These are phyloP conservation scores for Fusarium sp. DNA, from an alignment of 2,329 filamentous ascomycete species.

Conservation along the genomic window DNA sequence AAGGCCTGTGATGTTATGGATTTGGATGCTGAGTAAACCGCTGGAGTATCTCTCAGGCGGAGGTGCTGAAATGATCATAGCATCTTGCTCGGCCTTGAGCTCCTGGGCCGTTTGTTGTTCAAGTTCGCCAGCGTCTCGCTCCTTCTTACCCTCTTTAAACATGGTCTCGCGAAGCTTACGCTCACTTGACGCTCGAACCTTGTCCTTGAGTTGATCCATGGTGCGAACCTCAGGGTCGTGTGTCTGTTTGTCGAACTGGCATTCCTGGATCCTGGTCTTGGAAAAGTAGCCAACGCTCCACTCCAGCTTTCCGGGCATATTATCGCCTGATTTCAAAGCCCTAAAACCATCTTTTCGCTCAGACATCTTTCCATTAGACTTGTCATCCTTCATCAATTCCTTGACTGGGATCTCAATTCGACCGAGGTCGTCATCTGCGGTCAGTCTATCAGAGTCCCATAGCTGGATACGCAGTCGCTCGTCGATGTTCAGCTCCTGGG, in stretches of 20 bases:
- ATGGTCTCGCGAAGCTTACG: constrained; percentile 73
- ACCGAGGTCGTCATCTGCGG: constrained; percentile 79
- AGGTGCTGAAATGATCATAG: constrained; percentile 75
- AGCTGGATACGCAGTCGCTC: constrained; percentile 76
- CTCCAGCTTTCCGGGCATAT: constrained; percentile 74
- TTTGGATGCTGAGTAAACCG: constrained; percentile 75
- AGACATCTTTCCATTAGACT: constrained; percentile 70
- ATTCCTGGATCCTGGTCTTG: constrained; percentile 71
- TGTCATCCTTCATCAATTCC: constrained; percentile 67
- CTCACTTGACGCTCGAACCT: constrained; percentile 65
- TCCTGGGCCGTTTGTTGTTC: constrained; percentile 76
- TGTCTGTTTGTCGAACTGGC: constrained; percentile 71
- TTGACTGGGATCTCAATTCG: constrained; percentile 77
- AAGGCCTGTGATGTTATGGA: constrained; percentile 78
- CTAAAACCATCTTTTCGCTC: constrained; percentile 73
- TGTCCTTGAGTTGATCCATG: constrained; percentile 67
- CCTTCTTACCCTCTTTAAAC: constrained; percentile 55
- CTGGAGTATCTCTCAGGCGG: constrained; percentile 71
- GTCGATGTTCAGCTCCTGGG: constrained; percentile 77
- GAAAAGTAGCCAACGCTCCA: constrained; percentile 80
- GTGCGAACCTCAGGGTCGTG: constrained; percentile 67
- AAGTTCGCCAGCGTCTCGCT: constrained; percentile 69
- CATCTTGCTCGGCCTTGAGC: constrained; percentile 68
- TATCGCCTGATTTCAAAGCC: constrained; percentile 72
- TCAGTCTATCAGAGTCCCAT: constrained; percentile 80